Evolutionary conservation across 2,329 filamentous ascomycete genomes (phyloP).

Genomic region (Diplodia seriata): DNA sequence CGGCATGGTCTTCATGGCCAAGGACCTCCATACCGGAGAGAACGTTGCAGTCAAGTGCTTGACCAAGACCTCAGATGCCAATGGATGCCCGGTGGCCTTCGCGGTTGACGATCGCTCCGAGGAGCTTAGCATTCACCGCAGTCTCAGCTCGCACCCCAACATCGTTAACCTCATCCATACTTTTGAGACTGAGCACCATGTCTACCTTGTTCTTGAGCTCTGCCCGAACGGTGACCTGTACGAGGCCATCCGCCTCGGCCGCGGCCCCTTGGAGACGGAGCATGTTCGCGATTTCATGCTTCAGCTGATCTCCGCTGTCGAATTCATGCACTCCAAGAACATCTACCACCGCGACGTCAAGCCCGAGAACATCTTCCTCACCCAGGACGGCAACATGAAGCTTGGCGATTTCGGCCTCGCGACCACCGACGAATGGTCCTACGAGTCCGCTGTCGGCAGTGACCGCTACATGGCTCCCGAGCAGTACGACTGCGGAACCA

Average conservation of each 20-base stretch:
- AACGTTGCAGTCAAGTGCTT: constrained; percentile 95
- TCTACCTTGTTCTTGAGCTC: constrained; percentile 93
- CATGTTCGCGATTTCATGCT: constrained; percentile 98
- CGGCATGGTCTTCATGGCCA: constrained; percentile 96
- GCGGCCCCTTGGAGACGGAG: constrained; percentile 90
- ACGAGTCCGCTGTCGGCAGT: constrained; percentile 92
- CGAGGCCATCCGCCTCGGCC: constrained; percentile 89
- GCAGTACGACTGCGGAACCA: constrained; percentile 88
- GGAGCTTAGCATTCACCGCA: constrained; percentile 79
- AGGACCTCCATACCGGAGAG: constrained; percentile 76
- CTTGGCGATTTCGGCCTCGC: constrained; percentile 95
- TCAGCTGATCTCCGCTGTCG: constrained; percentile 86
- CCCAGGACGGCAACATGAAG: constrained; percentile 86
- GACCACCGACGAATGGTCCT: constrained; percentile 87
- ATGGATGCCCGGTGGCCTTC: constrained; percentile 66
- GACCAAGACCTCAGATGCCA: constrained; percentile 76
- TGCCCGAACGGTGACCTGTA: constrained; percentile 96
- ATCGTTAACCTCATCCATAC: constrained; percentile 91
- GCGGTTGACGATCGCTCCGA: constrained; percentile 83
- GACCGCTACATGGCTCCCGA: constrained; percentile 99
- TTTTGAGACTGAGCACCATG: constrained; percentile 89
- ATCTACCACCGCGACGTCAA: constrained; percentile 99
- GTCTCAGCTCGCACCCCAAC: constrained; percentile 81
- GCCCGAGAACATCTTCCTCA: constrained; percentile 98
- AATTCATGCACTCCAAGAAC: constrained; percentile 87